A percentile compares a stretch with the other conserved stretches of the same genome.
Evolutionary conservation across 768 basidiomycete genomes (phyloP).

Genomic region (Agrocybe praecox): DNA sequence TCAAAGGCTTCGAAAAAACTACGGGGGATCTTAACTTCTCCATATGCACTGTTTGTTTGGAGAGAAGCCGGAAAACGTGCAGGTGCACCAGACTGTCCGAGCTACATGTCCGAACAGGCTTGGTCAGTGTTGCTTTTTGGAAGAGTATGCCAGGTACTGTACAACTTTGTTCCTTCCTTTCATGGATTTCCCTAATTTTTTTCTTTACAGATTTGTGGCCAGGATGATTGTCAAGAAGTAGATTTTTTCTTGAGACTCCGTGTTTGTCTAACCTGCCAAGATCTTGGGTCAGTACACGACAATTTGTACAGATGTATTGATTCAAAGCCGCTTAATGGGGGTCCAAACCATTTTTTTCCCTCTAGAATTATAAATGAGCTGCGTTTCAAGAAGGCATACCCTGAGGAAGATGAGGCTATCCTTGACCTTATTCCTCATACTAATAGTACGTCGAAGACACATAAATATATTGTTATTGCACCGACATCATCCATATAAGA

Average conservation of each 20-base stretch:
- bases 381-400: background rate
- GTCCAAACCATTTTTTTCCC: background rate
- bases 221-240: background rate
- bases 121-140: conserved; percentile 30
- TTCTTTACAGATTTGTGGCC: conserved; percentile 4
- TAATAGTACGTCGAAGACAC: background rate
- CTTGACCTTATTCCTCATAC: conserved; percentile 8
- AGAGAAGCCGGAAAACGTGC: conserved; percentile 15
- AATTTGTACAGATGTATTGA: background rate
- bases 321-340: too few species aligned
- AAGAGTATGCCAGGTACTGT: conserved; percentile 25
- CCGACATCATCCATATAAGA: too few species aligned
- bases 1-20: conserved; percentile 22
- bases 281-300: conserved; percentile 19
- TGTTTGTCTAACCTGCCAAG: conserved; percentile 8
- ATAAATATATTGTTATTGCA: too few species aligned
- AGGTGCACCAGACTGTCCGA: conserved; percentile 21
- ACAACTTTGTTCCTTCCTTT: too few species aligned
- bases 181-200: background rate
- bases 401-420: background rate
- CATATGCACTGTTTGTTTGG: conserved; percentile 24
- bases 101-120: conserved; percentile 23
- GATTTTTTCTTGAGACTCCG: conserved; percentile 13
- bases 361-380: conserved; percentile 27
- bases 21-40: conserved; percentile 19